A percentile compares a stretch with the other conserved stretches of the same genome.
These are phyloP conservation scores for Besnoitia besnoiti DNA, from an alignment of 169 alveolate species.

Conservation along the genomic window DNA sequence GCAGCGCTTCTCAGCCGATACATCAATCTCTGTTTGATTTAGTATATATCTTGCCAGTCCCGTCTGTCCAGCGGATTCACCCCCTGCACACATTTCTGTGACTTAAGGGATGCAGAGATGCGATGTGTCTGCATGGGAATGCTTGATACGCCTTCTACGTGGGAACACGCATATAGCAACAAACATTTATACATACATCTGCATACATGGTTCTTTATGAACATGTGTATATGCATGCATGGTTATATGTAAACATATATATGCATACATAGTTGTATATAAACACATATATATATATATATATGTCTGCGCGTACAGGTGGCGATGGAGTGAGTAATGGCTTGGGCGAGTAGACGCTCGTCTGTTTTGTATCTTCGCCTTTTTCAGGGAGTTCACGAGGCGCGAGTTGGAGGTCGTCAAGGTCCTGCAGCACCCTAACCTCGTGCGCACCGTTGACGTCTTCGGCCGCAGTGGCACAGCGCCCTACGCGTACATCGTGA, in stretches of 20 bases:
- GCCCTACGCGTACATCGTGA: slow-evolving; percentile 20
- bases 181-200: background rate
- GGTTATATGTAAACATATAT: background rate
- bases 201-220: background rate
- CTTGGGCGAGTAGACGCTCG: too few relatives aligned
- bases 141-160: too few relatives aligned
- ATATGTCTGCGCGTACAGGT: background rate
- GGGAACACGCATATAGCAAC: too few relatives aligned
- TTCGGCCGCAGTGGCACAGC: background rate
- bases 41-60: too few relatives aligned
- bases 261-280: background rate
- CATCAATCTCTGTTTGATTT: too few relatives aligned
- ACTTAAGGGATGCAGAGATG: too few relatives aligned
- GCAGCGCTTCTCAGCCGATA: too few relatives aligned
- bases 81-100: too few relatives aligned
- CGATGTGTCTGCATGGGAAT: too few relatives aligned
- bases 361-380: background rate
- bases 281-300: background rate
- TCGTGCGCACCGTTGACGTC: background rate
- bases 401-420: slow-evolving; percentile 29
- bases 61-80: too few relatives aligned
- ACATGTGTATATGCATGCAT: background rate
- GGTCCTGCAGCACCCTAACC: slow-evolving; percentile 23
- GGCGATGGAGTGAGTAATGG: background rate
- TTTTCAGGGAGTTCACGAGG: background rate